Evolutionary conservation across 345 rosid genomes (phyloP), one percentile per base, ranked within the genome.

Genomic region (Trapa bicornis): DNA sequence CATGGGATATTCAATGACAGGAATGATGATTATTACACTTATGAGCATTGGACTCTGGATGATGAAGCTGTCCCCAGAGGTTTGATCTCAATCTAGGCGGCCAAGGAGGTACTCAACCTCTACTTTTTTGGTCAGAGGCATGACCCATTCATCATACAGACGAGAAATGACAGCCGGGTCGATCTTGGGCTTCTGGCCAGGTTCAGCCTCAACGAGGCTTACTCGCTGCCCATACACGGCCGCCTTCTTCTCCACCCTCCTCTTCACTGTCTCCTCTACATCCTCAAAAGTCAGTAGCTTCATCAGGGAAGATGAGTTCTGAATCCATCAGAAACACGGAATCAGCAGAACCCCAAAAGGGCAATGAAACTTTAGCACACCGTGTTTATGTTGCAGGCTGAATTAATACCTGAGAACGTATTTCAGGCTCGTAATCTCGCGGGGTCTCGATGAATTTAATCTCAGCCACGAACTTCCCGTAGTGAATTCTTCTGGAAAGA

Each of bases 401-500:
- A 22, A 1, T 50, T 41, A 15, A 64, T 80, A 90, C 98, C 98
- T 84, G 58, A 54, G 92, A 76, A 37, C 79, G 92, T 71, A 93
- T 88, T 6, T 80, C 81, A 65, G 92, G 86, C 71, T 83, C 89
- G 53, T 90, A 93, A 4, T 87, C 88, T 36, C 80, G 73, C 6
- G 89, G 85, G 42, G 85, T 80, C 58, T 87, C 88, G 72, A 74
- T 78, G 80, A 77, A 93, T 75, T 93, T 93, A 48, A 88, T 84
- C 80, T 93, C 98, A 67, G 96, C 98, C 37, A 93, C 97, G 64
- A 76, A 83, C 70, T 88, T 93, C 17, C 98, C 97, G 0, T 82
- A 93, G 71, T 93, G 97, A 65, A 93, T 87, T 78, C 98, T 85
- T 74, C 84, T 85, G 5, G 98, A 93, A 29, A 93, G 72, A 56